phyloP scores from a whole-genome alignment of 805 yeast species.

The Kuraishia ogatae region DNA sequence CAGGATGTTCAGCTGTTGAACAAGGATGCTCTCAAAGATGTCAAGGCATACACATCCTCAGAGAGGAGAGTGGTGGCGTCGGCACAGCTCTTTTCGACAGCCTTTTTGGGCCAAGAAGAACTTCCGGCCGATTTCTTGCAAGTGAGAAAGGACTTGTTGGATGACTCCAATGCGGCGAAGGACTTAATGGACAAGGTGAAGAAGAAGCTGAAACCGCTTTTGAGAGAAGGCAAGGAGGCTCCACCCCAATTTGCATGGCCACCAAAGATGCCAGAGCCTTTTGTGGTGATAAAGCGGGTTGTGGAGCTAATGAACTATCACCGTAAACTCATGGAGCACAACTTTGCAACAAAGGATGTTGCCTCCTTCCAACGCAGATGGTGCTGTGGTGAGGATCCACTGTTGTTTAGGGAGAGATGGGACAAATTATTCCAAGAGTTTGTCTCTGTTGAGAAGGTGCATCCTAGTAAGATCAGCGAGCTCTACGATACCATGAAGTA shows the following conservation, averaged over 20 bases:
- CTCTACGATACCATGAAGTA: conserved; percentile 97
- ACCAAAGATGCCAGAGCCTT: conserved; percentile 95
- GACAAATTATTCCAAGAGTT: conserved; percentile 92
- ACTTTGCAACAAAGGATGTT: conserved; percentile 61
- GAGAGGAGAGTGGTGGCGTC: conserved; percentile 93
- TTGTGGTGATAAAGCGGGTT: conserved; percentile 85
- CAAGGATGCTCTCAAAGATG: conserved; percentile 75
- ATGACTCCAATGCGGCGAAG: conserved; percentile 97
- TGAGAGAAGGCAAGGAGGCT: conserved; percentile 93
- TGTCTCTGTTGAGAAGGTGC: conserved; percentile 87
- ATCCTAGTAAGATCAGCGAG: conserved; percentile 94
- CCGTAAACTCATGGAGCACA: conserved; percentile 71
- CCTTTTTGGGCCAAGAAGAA: conserved; percentile 60
- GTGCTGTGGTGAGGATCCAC: conserved; percentile 97
- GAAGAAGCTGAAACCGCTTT: conserved; percentile 87
- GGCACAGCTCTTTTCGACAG: conserved; percentile 78
- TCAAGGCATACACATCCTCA: conserved; percentile 81
- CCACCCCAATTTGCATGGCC: conserved; percentile 99
- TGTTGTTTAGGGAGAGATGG: conserved; percentile 91
- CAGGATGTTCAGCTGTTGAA: conserved; percentile 85
- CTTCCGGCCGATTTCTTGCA: conserved; percentile 72
- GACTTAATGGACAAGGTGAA: conserved; percentile 97
- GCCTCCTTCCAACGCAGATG: conserved; percentile 65
- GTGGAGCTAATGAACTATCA: conserved; percentile 95
- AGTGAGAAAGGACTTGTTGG: conserved; percentile 83